Conservation (phyloP, 805 yeast genomes). For the Wickerhamiella alocasiicola region DNA sequence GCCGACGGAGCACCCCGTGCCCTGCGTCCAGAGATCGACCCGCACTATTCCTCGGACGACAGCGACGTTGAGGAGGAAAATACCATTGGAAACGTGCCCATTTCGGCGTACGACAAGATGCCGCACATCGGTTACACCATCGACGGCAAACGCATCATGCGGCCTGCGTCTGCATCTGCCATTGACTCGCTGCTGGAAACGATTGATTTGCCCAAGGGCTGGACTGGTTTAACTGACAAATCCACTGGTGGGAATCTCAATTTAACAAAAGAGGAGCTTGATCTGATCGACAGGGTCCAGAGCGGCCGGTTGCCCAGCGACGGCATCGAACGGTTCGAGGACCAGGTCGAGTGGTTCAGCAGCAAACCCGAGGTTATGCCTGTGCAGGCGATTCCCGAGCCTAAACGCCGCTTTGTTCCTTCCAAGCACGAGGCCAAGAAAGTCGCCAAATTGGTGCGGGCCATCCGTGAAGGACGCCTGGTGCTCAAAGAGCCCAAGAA, state of each 20-base stretch:
- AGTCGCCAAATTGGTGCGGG: constrained; percentile 90
- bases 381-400: constrained; percentile 86
- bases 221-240: constrained; percentile 93
- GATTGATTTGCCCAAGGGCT: constrained; percentile 93
- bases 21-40: constrained; percentile 80
- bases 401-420: constrained; percentile 92
- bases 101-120: constrained; percentile 89
- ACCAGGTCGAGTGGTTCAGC: constrained; percentile 92
- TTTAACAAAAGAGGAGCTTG: constrained; percentile 75
- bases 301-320: constrained; percentile 75
- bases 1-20: constrained; percentile 70
- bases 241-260: constrained; percentile 78
- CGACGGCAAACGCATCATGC: constrained; percentile 95
- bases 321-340: constrained; percentile 75
- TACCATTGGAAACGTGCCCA: constrained; percentile 87
- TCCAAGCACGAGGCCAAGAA: constrained; percentile 94
- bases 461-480: constrained; percentile 92
- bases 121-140: constrained; percentile 96
- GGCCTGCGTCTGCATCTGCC: constrained; percentile 96
- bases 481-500: constrained; percentile 56
- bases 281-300: constrained; percentile 75
- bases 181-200: constrained; percentile 77
- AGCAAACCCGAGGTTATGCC: constrained; percentile 79
- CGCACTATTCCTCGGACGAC: constrained; percentile 91
- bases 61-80: constrained; percentile 69